Base-by-base conservation (phyloP, 139 green algal genomes). In the Asterochloris sp. region DNA sequence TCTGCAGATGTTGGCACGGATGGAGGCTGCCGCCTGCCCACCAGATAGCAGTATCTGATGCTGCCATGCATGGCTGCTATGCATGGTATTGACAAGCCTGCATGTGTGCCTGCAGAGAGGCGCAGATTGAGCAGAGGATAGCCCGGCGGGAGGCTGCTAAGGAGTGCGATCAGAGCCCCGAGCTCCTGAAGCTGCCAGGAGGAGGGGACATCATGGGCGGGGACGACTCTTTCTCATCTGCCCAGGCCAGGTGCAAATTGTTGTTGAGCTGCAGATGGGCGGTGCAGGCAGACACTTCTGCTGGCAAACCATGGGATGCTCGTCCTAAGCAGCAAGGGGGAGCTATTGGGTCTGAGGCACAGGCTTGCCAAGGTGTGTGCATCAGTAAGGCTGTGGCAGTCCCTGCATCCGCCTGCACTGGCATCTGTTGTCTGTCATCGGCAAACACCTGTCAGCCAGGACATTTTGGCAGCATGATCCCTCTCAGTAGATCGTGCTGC, bases 181-280 rank as follows among this genome's bases (percentile, higher is more conserved):
- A 94, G 28, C 60, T 87, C 0, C 75, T 83, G 29, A 71, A 74
- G 17, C 78, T 92, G 10, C 84, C 86, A 27, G 89, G 89, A 10
- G 91, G 90, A 23, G 87, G 87, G 0, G 86, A 91, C 74, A 85
- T 92, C 21, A 91, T 92, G 88, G 89, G 90, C 10, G 86, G 84
- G 13, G 85, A 86, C 21, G 90, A 94, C 78, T 91, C 87, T 0
- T 91, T 93, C 74, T 83, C 74, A 26, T 89, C 88, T 17, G 91
- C 90, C 15, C 89, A 87, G 71, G 87, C 88, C 73, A 87, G 91
- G 91, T 92, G 24, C 29, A 82, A 21, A 6, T 23, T 8, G 13
- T n/a, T 47, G 73, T n/a, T 17, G 17, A 61, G n/a, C 21, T 69
- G 47, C 10, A 73, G 64, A 73, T 66, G 17, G 19, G 28, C 11